Evolutionary conservation across 805 yeast species (phyloP).

Genomic region (Tetrapisispora phaffii): DNA sequence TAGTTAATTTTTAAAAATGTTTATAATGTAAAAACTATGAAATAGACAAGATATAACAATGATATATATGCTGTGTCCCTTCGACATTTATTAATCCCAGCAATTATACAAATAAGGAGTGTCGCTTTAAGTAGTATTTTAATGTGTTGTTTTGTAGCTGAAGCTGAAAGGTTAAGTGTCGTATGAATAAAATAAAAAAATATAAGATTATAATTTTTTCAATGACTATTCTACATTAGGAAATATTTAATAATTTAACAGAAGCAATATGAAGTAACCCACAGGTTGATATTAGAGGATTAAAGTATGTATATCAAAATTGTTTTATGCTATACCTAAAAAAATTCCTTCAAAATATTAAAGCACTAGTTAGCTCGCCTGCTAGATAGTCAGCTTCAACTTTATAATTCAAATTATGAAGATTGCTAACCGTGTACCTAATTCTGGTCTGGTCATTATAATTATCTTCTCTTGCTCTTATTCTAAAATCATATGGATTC

Average conservation of each 20-base stretch:
- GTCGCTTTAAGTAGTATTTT: too few relatives aligned
- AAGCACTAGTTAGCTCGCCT: conserved; percentile 24
- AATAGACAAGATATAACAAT: too few relatives aligned
- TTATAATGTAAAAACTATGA: too few relatives aligned
- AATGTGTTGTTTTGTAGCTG: too few relatives aligned
- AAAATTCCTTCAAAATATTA: conserved; percentile 4
- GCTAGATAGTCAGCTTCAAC: conserved; percentile 53
- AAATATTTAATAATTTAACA: neutral
- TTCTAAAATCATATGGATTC: conserved; percentile 62
- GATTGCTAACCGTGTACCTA: conserved; percentile 56
- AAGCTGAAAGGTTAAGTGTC: too few relatives aligned
- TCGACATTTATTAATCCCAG: too few relatives aligned
- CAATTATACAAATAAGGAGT: too few relatives aligned
- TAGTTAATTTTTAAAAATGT: neutral
- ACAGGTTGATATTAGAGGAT: neutral
- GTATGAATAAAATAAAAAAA: too few relatives aligned
- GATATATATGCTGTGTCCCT: too few relatives aligned
- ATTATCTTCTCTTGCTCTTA: conserved; percentile 74
- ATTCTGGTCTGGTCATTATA: conserved; percentile 72
- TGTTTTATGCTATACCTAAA: neutral
- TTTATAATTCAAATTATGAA: conserved; percentile 44
- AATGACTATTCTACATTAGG: neutral
- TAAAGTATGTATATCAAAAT: neutral
- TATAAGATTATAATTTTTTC: neutral
- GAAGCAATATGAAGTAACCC: neutral